Base-by-base conservation (phyloP, 1,139 yeast species). In the Magnusiomyces tetraspermus region DNA sequence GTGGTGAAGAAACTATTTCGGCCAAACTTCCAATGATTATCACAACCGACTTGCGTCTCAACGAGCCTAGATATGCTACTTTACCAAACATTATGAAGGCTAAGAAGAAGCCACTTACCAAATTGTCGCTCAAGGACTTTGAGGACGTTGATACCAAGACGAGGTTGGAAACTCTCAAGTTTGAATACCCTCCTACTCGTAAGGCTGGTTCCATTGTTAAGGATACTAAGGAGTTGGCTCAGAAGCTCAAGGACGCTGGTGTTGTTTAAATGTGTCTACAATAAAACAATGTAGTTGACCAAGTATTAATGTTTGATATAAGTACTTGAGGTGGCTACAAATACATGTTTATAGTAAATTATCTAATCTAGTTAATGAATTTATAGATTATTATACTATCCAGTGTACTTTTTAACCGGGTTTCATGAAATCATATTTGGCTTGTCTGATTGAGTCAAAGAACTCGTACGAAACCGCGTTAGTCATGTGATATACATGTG, bases 31-130 rank as follows among this genome's bases (percentile, higher is more conserved):
- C 98, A 46, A 67, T 90, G 74, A 78, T 92, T 55, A 79, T 92
- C 62, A 89, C 97, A 48, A 85, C 97, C 1, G 98, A 92, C 69
- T 76, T 92, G 63, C 84, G 98, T 70, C 78, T 92, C 63, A 92
- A 92, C 67, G 94, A 82, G 65, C 98, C 98, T 52, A 81, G 97
- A 62, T 92, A 88, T 66, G 96, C 95, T 21, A 82, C 95, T 11
- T 76, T 92, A 65, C 97, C 96, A 54, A 92, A 90, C 68, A 80
- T 89, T 71, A 92, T 92, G 98, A 92, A 92, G 76, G 98, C 97
- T 53, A 92, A 92, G 76, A 90, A 90, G 80, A 89, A 88, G 76
- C 96, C 96, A 8, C 76, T 90, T 68, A 85, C 79, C 60, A 83
- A 81, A 61, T 69, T 85, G 60, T 80, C 78, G 65, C 74, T 85